These are phyloP conservation scores for Ophiostoma quercus DNA, from an alignment of 2,329 filamentous ascomycete genomes.

Conservation along the genomic window DNA sequence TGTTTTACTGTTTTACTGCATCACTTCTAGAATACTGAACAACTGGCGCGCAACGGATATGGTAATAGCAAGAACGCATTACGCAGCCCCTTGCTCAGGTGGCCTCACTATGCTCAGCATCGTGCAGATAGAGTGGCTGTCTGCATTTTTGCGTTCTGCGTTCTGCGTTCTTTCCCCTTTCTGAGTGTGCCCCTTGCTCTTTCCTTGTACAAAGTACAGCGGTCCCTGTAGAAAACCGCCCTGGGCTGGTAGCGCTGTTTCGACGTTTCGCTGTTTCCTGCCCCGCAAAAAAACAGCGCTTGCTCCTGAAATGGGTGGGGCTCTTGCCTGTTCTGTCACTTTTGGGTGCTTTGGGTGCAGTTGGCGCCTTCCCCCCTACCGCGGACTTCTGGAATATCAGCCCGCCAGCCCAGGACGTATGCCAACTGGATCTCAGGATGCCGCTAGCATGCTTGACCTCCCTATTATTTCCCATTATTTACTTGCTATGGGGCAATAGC, in stretches of 20 bases:
- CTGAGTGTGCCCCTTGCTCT: constrained; percentile 4
- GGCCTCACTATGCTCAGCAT: background rate
- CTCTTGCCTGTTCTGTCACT: background rate
- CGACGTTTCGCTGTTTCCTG: constrained; percentile 18
- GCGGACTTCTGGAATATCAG: constrained; percentile 1
- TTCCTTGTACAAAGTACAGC: background rate
- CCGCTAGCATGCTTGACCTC: constrained; percentile 7
- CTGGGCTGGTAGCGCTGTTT: constrained; percentile 21
- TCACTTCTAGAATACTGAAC: background rate
- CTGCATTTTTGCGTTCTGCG: background rate
- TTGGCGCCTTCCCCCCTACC: constrained; percentile 4
- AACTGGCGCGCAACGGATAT: constrained; percentile 6
- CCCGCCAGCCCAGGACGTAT: background rate
- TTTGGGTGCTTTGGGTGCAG: background rate
- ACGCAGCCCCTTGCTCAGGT: background rate
- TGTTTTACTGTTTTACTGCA: too few species aligned
- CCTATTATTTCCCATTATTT: constrained; percentile 8
- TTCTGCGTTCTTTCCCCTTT: background rate
- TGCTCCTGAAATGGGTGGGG: constrained; percentile 24
- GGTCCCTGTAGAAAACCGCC: background rate
- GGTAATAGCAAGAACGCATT: constrained; percentile 3
- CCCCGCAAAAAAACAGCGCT: constrained; percentile 23
- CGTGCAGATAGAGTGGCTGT: background rate
- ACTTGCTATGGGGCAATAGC: background rate
- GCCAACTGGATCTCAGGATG: background rate